phyloP scores from a whole-genome alignment of 495 filamentous ascomycete genomes.

The Penicillium taxi region DNA sequence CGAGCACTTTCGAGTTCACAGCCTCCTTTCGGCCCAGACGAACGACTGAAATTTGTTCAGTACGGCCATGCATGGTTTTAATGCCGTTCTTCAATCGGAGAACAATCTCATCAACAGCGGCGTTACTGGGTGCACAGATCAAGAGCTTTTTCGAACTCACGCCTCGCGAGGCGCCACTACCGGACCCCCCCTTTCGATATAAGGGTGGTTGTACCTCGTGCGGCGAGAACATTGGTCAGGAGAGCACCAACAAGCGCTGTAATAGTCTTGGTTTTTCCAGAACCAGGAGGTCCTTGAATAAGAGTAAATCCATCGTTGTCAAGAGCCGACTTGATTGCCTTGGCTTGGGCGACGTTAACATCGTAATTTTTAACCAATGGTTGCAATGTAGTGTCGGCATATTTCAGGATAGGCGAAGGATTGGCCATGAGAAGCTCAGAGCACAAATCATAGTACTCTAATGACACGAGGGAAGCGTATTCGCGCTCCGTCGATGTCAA shows the following conservation, averaged over 20 bases:
- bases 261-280: conserved; percentile 97
- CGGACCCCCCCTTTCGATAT: conserved; percentile 24
- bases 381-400: conserved; percentile 61
- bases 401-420: conserved; percentile 77
- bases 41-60: conserved; percentile 70
- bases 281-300: conserved; percentile 92
- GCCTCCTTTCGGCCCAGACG: conserved; percentile 90
- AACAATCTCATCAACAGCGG: conserved; percentile 92
- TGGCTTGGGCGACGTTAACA: conserved; percentile 85
- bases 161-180: conserved; percentile 15
- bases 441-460: conserved; percentile 93
- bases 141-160: conserved; percentile 71
- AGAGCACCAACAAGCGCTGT: conserved; percentile 90
- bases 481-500: conserved; percentile 91
- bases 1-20: conserved; percentile 79
- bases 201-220: too few relatives aligned
- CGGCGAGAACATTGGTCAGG: conserved; percentile 53
- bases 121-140: conserved; percentile 94
- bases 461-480: conserved; percentile 78
- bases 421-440: conserved; percentile 82
- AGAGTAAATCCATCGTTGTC: conserved; percentile 95
- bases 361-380: conserved; percentile 64
- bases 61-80: conserved; percentile 63
- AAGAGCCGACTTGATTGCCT: conserved; percentile 80
- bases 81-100: conserved; percentile 85